phyloP scores from a whole-genome alignment of 2,329 filamentous ascomycete species.

The Akanthomyces lecanii region DNA sequence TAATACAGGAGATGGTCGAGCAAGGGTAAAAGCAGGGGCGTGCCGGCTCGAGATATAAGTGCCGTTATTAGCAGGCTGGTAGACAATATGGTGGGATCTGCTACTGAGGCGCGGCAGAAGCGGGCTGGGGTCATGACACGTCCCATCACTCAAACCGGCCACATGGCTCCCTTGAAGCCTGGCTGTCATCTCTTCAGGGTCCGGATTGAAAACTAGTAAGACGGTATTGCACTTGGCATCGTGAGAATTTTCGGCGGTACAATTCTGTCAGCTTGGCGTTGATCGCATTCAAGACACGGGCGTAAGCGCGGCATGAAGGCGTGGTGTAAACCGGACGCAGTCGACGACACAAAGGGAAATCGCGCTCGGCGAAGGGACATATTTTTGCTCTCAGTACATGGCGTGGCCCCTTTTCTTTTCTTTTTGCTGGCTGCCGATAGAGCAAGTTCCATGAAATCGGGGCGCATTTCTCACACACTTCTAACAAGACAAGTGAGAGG shows the following conservation, averaged over 20 bases:
- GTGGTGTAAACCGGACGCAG: neutral
- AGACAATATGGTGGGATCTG: constrained; percentile 1
- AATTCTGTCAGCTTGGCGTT: neutral
- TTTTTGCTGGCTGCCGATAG: neutral
- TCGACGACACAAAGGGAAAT: neutral
- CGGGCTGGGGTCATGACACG: constrained; percentile 9
- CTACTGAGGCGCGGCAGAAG: constrained; percentile 6
- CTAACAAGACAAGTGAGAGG: constrained; percentile 11
- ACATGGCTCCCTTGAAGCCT: neutral
- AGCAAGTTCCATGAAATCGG: neutral
- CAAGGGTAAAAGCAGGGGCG: neutral
- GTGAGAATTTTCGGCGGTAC: neutral
- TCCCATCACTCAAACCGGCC: constrained; percentile 7
- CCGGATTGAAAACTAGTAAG: neutral
- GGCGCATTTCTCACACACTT: constrained; percentile 16
- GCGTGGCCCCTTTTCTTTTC: neutral
- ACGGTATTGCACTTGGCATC: neutral
- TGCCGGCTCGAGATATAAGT: constrained; percentile 6
- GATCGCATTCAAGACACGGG: neutral
- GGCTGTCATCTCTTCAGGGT: neutral
- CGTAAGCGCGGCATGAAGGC: neutral
- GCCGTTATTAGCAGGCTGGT: neutral
- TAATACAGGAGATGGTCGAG: neutral
- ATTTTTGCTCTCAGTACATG: too few relatives aligned
- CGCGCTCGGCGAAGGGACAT: neutral